Evolutionary conservation across 116 monocot genomes (phyloP).

Genomic region (Cymodocea nodosa): DNA sequence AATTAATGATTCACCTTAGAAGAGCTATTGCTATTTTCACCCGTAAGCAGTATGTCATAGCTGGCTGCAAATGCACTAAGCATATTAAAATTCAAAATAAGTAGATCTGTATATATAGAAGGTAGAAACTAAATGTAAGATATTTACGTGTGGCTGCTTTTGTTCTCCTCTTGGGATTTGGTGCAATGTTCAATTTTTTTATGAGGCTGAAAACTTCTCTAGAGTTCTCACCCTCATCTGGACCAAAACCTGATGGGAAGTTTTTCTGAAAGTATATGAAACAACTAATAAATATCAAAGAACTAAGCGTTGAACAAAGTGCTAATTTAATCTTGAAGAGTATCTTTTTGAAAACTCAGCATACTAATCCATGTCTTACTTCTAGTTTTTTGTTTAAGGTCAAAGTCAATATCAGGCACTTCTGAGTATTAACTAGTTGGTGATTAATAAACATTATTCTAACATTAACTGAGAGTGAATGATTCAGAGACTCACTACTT

Average conservation of each 20-base stretch:
- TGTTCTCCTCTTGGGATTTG: constrained; percentile 44
- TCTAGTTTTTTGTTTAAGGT: no score
- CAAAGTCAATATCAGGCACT: no score
- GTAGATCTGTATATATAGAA: constrained; percentile 1
- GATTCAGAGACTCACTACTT: constrained; percentile 33
- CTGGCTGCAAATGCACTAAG: constrained; percentile 27
- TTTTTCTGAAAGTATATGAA: constrained; percentile 10
- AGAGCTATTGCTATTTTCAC: constrained; percentile 36
- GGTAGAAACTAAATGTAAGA: constrained; percentile 5
- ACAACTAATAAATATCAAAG: neutral
- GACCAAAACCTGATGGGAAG: constrained; percentile 30
- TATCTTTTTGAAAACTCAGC: no score
- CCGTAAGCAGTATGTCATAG: constrained; percentile 30
- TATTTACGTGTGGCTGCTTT: constrained; percentile 37
- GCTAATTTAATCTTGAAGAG: no score
- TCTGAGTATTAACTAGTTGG: no score
- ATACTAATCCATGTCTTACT: no score
- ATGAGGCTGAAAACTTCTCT: constrained; percentile 81
- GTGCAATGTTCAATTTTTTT: constrained; percentile 65
- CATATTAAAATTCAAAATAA: neutral
- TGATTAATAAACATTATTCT: no score
- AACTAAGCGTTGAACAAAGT: no score
- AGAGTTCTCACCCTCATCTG: constrained; percentile 56
- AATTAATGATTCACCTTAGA: constrained; percentile 38
- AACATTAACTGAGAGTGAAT: no score